Conservation (phyloP, 2,329 filamentous ascomycete genomes). For the Aspergillus viridinutans region DNA sequence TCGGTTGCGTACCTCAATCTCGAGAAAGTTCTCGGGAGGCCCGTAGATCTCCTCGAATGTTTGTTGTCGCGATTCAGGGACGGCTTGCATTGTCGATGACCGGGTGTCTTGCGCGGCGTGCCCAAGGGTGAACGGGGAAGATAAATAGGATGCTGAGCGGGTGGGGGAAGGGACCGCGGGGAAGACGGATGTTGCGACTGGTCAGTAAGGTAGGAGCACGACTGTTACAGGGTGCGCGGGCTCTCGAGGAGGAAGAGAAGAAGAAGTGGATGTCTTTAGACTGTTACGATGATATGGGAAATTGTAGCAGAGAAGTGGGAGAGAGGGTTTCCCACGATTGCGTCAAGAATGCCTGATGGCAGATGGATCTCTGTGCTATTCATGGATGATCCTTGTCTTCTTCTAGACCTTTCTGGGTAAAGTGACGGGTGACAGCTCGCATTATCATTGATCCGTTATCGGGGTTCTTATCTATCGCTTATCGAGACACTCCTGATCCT, state of each 20-base stretch:
- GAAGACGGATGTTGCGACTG: constrained; percentile 2
- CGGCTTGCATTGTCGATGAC: constrained; percentile 53
- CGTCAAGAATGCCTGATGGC: not conserved
- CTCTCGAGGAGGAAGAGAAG: no score
- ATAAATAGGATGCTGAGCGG: not conserved
- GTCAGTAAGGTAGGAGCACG: not conserved
- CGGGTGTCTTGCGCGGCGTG: not conserved
- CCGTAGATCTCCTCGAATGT: constrained; percentile 99
- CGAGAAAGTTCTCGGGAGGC: constrained; percentile 95
- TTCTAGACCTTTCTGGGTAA: not conserved
- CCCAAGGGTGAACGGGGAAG: not conserved
- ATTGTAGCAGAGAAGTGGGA: not conserved
- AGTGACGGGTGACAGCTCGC: not conserved
- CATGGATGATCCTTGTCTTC: not conserved
- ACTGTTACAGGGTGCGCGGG: not conserved
- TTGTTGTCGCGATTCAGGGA: constrained; percentile 73
- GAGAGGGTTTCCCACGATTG: not conserved
- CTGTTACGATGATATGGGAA: not conserved
- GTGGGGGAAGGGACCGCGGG: constrained; percentile 7
- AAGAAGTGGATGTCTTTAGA: not conserved
- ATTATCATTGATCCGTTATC: not conserved
- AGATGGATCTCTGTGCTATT: not conserved
- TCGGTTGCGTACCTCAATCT: constrained; percentile 72
- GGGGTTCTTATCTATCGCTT: not conserved
- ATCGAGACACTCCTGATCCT: not conserved